phyloP scores from a whole-genome alignment of 208 protist genomes.

The Blastocrithidia nonstop region DNA sequence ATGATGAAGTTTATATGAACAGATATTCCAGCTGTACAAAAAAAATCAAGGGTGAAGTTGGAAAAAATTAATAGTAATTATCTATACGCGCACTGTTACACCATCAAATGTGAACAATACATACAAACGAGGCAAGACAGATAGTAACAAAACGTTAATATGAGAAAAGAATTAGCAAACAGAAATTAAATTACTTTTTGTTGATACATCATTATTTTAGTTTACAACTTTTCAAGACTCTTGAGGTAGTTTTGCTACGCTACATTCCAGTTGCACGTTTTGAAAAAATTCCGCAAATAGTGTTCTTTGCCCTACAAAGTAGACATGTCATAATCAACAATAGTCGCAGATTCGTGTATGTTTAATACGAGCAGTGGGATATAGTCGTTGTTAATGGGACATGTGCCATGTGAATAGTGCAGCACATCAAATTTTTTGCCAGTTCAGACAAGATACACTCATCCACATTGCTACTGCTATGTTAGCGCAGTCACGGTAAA shows the following conservation, averaged over 20 bases:
- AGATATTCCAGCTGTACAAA: too few relatives aligned
- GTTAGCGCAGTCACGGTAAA: constrained; percentile 36
- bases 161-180: too few relatives aligned
- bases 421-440: constrained; percentile 65
- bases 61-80: too few relatives aligned
- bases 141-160: too few relatives aligned
- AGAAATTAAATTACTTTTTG: too few relatives aligned
- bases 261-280: constrained; percentile 67
- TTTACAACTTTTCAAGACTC: neutral
- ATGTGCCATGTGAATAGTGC: constrained; percentile 56
- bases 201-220: neutral
- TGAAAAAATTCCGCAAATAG: constrained; percentile 77
- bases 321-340: constrained; percentile 31
- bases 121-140: too few relatives aligned
- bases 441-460: constrained; percentile 79
- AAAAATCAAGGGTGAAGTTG: too few relatives aligned
- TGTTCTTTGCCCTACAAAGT: constrained; percentile 10
- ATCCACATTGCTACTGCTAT: constrained; percentile 41
- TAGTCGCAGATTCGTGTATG: constrained; percentile 40
- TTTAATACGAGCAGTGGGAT: constrained; percentile 67
- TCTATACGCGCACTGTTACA: too few relatives aligned
- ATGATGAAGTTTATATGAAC: too few relatives aligned
- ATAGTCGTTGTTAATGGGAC: constrained; percentile 55
- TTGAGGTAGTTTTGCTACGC: constrained; percentile 39
- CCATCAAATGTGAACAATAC: too few relatives aligned